Base-by-base conservation (phyloP, 176 grass and related monocot genomes). In the Juncus inflexus region DNA sequence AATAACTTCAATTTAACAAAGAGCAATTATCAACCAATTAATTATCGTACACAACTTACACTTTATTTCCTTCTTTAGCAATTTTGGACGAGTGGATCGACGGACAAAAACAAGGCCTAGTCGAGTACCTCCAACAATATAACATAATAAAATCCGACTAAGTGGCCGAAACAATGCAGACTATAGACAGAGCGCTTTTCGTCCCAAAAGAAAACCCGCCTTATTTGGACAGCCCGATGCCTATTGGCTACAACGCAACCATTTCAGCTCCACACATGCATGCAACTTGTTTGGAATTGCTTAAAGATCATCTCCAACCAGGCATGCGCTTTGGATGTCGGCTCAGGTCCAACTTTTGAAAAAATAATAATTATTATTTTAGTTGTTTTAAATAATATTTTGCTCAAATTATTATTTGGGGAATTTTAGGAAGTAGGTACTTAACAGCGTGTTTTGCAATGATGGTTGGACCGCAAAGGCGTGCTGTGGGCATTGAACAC, bases 251-350 rank as follows among this genome's bases (percentile, higher is more conserved):
- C 53, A 94, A 88, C 16, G 89, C 85, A 3, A 94, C 85, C 3
- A 94, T 94, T 82, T 94, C 19, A 28, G 19, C 19, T 1, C 19
- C 19, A 28, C 19, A 28, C 19, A 28, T 28, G 19, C 19, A 28
- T 84, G 61, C 81, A 84, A 42, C 89, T 84, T 94, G 89, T 80
- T 74, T 94, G 75, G 89, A 94, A 42, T 53, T 94, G 35, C 60
- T 94, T 61, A 77, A 94, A 76, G 78, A 88, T 42, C 81, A 88
- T 77, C 67, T 94, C 37, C 84, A 85, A 42, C 84, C 81, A 52
- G 84, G 89, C 38, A 94, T 88, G 84, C 78, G 84, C 89, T 72
- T 60, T 94, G 38, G 89, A 94, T 79, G 78, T 94, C 66, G 89
- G 89, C 64, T 94, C 89, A 85, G 89, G 89, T 94, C 0, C 15